Percentiles rank a stretch among this genome's conserved stretches.
phyloP scores from a whole-genome alignment of 2,329 filamentous ascomycete species.

The Penicillium sp. region DNA sequence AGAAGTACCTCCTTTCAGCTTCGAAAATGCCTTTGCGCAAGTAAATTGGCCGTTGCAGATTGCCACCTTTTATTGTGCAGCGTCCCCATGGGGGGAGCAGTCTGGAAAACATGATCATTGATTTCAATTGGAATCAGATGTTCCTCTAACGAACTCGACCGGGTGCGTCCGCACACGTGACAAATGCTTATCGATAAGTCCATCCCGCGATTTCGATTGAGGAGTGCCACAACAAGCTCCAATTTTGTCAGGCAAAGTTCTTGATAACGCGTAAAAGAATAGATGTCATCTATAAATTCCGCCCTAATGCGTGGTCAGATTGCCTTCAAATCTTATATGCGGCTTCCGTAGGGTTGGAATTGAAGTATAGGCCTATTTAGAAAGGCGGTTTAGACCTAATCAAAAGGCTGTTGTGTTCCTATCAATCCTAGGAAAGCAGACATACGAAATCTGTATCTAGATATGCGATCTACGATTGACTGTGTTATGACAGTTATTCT shows the following conservation, averaged over 20 bases:
- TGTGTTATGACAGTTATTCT: too few relatives aligned
- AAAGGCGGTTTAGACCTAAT: too few relatives aligned
- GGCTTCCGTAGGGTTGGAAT: too few relatives aligned
- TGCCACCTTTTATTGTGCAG: slow-evolving; percentile 13
- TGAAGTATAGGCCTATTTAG: too few relatives aligned
- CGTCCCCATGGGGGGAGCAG: slow-evolving; percentile 25
- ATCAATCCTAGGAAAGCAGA: too few relatives aligned
- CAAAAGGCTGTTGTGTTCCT: too few relatives aligned
- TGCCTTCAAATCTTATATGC: too few relatives aligned
- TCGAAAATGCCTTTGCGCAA: slow-evolving; percentile 17
- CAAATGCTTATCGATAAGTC: slow-evolving; percentile 18
- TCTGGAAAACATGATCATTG: slow-evolving; percentile 29
- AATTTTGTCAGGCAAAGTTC: neutral
- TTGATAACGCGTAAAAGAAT: neutral
- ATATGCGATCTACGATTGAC: too few relatives aligned
- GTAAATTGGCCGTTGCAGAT: slow-evolving; percentile 12
- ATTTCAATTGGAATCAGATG: slow-evolving; percentile 13
- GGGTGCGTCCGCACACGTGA: slow-evolving; percentile 18
- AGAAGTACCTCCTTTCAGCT: slow-evolving; percentile 31
- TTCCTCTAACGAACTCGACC: slow-evolving; percentile 8
- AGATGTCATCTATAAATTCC: too few relatives aligned
- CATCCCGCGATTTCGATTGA: neutral
- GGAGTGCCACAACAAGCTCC: neutral
- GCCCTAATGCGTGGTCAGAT: too few relatives aligned
- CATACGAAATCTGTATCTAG: too few relatives aligned